Percentiles rank a stretch among this genome's conserved stretches.
phyloP scores from a whole-genome alignment of 495 filamentous ascomycete species.

The Apodospora peruviana region DNA sequence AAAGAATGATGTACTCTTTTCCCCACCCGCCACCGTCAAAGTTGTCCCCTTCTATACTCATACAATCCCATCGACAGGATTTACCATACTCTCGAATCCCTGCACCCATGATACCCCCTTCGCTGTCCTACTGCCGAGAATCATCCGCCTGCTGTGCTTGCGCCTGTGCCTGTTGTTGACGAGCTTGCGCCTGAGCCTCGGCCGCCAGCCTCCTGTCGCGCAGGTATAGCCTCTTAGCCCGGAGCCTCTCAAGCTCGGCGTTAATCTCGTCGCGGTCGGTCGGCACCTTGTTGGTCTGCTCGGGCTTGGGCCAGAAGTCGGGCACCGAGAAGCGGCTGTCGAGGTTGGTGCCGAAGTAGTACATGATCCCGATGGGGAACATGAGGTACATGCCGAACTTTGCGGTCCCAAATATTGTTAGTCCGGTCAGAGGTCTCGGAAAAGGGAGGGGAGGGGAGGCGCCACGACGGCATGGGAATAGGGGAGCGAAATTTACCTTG shows the following conservation, averaged over 20 bases:
- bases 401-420: background rate
- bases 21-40: background rate
- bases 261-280: constrained; percentile 83
- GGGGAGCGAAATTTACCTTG: constrained; percentile 73
- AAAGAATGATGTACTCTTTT: background rate
- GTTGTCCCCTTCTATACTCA: too few relatives aligned
- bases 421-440: background rate
- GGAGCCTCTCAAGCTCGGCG: constrained; percentile 68
- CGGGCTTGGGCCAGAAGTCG: constrained; percentile 88
- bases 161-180: constrained; percentile 27
- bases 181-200: constrained; percentile 28
- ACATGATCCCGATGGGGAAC: constrained; percentile 99
- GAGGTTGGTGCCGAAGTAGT: constrained; percentile 98
- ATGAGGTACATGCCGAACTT: constrained; percentile 98
- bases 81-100: too few relatives aligned
- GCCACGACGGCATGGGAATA: background rate
- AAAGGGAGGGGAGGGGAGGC: constrained; percentile 5
- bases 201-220: constrained; percentile 54
- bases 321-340: constrained; percentile 82
- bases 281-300: constrained; percentile 83
- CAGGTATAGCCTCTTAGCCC: constrained; percentile 51
- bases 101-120: too few relatives aligned
- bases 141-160: constrained; percentile 23
- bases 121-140: too few relatives aligned
- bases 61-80: background rate